Base-by-base conservation (phyloP, 106 monocot genomes). In the Apostasia shenzhenica region DNA sequence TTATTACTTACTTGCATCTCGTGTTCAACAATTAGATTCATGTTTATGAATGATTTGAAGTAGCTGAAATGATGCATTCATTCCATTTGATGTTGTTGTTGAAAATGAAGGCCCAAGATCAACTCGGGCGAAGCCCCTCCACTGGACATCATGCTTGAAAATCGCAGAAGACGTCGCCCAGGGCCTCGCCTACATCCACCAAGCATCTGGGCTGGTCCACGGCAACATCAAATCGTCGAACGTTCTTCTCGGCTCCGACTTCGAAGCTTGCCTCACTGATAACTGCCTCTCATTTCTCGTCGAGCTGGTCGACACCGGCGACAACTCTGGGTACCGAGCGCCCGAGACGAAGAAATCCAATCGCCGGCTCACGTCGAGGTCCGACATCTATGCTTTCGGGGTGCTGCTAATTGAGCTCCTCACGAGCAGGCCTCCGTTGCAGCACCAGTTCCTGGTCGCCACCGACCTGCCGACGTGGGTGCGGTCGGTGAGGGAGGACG, bases 111-210 rank as follows among this genome's bases (percentile, higher is more conserved):
- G 95, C 67, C 91, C 88, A 57, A 88, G 72, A 77, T 91, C 91
- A 10, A 67, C 83, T 2, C 70, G 76, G 6, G 80, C 95, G 3
- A 95, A 88, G 61, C 85, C 95, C 8, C 86, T 95, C 45, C 91
- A 95, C 68, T 91, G 95, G 91, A 91, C 91, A 44, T 95, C 91
- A 14, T 95, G 95, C 80, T 73, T 95, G 45, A 91, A 95, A 78
- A 91, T 95, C 39, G 91, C 95, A 53, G 95, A 95, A 75, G 91
- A 95, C 46, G 76, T 95, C 7, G 86, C 78, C 1, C 95, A 91
- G 73, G 95, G 95, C 42, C 82, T 95, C 48, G 80, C 86, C 12
- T 89, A 88, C 87, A 88, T 95, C 67, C 95, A 95, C 70, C 95
- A 91, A 77, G 82, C 95, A 14, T 95, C 91, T 2, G 59, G 88